Percentiles rank a stretch among this genome's conserved stretches.
Evolutionary conservation across 1,284 basidiomycete genomes (phyloP).

Genomic region (Boletus semigastroideus): DNA sequence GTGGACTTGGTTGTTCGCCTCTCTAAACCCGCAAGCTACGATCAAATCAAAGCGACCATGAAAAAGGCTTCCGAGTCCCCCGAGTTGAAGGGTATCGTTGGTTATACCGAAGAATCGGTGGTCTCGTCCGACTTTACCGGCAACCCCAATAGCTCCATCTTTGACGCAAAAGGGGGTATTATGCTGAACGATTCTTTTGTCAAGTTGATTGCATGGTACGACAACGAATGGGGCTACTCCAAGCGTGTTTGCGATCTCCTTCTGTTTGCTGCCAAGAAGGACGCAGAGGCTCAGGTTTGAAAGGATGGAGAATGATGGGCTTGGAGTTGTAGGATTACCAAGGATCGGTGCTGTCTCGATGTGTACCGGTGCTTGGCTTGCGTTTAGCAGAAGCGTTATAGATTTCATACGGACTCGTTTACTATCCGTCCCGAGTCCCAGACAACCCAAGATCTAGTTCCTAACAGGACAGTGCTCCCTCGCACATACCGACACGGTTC

Average conservation of each 20-base stretch:
- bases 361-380: constrained; percentile 13
- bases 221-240: constrained; percentile 98
- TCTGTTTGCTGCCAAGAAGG: constrained; percentile 78
- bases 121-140: constrained; percentile 96
- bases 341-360: neutral
- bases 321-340: constrained; percentile 20
- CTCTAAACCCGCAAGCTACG: constrained; percentile 85
- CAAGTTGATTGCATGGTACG: constrained; percentile 96
- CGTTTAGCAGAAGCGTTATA: constrained; percentile 7
- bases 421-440: constrained; percentile 12
- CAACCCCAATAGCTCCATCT: constrained; percentile 77
- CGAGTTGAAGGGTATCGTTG: constrained; percentile 78
- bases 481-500: neutral
- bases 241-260: constrained; percentile 92
- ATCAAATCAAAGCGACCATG: constrained; percentile 88
- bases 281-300: constrained; percentile 38
- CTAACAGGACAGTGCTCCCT: constrained; percentile 7
- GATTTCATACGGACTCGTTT: constrained; percentile 1
- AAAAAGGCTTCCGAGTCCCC: constrained; percentile 79
- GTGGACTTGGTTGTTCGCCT: constrained; percentile 96
- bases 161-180: constrained; percentile 94
- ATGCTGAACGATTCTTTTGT: constrained; percentile 92
- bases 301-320: neutral
- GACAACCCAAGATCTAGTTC: constrained; percentile 17
- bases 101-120: constrained; percentile 93